A percentile compares a stretch with the other conserved stretches of the same genome.
These are phyloP conservation scores for Solanum hybrid DNA, from an alignment of 305 asterid genomes.

Conservation along the genomic window DNA sequence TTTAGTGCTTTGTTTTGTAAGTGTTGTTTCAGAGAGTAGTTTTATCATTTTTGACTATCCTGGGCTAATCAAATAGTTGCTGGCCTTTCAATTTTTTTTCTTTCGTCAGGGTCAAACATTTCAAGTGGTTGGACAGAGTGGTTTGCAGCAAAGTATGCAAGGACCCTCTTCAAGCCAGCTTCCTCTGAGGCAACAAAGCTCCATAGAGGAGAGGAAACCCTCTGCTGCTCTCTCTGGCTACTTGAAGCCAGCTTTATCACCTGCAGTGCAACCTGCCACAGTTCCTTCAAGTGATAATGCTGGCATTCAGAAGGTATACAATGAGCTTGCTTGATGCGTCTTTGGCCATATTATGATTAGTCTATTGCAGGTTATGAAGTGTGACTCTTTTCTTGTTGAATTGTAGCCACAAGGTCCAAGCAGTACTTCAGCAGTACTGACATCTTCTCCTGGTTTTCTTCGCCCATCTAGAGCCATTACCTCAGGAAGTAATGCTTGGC, in stretches of 20 bases:
- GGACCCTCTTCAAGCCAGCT: constrained; percentile 48
- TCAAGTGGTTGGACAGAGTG: constrained; percentile 47
- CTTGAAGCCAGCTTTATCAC: constrained; percentile 48
- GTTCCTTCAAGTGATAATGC: constrained; percentile 42
- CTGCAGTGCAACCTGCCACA: constrained; percentile 41
- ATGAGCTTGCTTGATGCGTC: neutral
- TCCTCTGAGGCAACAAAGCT: constrained; percentile 46
- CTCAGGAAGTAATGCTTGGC: constrained; percentile 51
- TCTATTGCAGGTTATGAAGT: constrained; percentile 1
- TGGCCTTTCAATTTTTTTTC: neutral
- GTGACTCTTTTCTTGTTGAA: constrained; percentile 12
- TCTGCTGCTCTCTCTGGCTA: constrained; percentile 37
- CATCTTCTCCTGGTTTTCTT: constrained; percentile 58
- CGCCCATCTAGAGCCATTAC: constrained; percentile 50
- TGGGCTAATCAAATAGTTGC: neutral
- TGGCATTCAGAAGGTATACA: constrained; percentile 67
- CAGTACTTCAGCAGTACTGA: constrained; percentile 33
- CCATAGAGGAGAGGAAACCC: constrained; percentile 67
- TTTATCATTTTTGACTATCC: neutral
- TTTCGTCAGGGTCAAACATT: constrained; percentile 39
- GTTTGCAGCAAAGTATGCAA: constrained; percentile 41
- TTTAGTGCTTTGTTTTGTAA: neutral
- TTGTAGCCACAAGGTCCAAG: constrained; percentile 57
- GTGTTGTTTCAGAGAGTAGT: neutral
- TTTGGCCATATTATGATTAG: neutral